phyloP scores from a whole-genome alignment of 1,284 basidiomycete species.

The Phellinidium pouzarii region DNA sequence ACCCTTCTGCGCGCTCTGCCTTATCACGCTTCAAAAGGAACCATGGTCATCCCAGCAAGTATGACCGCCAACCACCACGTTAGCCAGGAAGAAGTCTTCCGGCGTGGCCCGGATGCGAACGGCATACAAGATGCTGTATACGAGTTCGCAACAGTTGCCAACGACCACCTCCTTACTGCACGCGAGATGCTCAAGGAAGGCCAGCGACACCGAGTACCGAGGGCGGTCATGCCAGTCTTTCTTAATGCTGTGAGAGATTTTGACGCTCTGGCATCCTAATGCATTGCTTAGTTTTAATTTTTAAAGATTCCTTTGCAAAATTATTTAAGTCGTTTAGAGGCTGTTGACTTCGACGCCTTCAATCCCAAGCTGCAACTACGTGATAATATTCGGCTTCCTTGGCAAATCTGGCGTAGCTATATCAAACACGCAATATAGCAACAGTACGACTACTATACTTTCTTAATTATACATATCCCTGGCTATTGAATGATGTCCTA shows the following conservation, averaged over 20 bases:
- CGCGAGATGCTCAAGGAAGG: constrained; percentile 61
- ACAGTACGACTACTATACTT: too few species aligned
- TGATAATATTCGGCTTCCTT: constrained; percentile 79
- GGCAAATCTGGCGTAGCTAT: constrained; percentile 76
- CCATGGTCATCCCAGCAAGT: constrained; percentile 80
- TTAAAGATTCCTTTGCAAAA: constrained; percentile 68
- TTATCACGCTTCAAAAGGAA: constrained; percentile 65
- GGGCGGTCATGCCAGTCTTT: constrained; percentile 70
- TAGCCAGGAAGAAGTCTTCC: constrained; percentile 82
- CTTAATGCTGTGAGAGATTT: constrained; percentile 53
- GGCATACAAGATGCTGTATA: constrained; percentile 75
- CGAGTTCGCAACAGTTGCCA: constrained; percentile 84
- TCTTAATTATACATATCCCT: too few species aligned
- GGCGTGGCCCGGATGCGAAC: constrained; percentile 56
- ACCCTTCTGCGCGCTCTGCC: constrained; percentile 75
- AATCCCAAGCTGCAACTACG: constrained; percentile 59
- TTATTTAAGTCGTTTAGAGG: constrained; percentile 72
- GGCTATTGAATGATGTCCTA: too few species aligned
- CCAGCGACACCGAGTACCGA: constrained; percentile 53
- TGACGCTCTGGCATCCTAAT: constrained; percentile 17
- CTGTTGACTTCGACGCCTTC: constrained; percentile 80
- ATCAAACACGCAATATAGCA: constrained; percentile 51
- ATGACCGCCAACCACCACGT: constrained; percentile 76
- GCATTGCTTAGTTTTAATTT: constrained; percentile 15
- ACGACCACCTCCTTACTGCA: constrained; percentile 86